Base-by-base conservation (phyloP, 2,329 filamentous ascomycete genomes). In the Hysterium pulicare region DNA sequence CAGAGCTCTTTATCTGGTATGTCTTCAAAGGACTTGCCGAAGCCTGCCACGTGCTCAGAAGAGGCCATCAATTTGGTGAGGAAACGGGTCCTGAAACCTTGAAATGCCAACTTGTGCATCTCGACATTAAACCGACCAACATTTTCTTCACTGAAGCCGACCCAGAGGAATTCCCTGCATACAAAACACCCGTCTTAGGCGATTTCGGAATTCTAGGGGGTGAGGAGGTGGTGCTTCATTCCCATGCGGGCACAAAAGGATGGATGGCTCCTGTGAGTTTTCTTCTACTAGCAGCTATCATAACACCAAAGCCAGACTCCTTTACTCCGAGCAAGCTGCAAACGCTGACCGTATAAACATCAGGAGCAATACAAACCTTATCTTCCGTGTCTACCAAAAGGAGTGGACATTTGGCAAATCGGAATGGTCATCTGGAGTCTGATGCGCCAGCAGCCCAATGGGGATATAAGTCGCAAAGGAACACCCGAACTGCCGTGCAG, bases 101-200 rank as follows among this genome's bases (percentile, higher is more conserved):
- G 11, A 16, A 16, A 10, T 16, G 10, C 13, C 30, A 19, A 37
- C 40, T 53, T 13, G 40, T 55, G 2, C 54, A 57, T 31, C 38
- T 49, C 2, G 52, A 57, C 33, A 44, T 53, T 23, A 55, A 54
- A 34, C 42, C 41, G 4, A 38, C 30, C 3, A 57, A 54, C 24
- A 38, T 55, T n/a, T 54, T 54, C 28, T 28, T 57, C 5, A 41
- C 42, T 13, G 26, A 35, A 21, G 42, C 46, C 3, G 4, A 32
- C 5, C 9, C 24, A 28, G 13, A 28, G 15, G 4, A 4, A 5
- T 19, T 15, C n/a, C 11, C n/a, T 10, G 9, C 19, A 19, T 34
- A 15, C 4, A 34, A 20, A 20, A 19, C 19, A 19, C 19, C 32
- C 32, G 17, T 15, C 11, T 19, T 20, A 11, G 19, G 19, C 11